Percentiles rank a stretch among this genome's conserved stretches.
phyloP scores from a whole-genome alignment of 192 early-diverging fungal species.

The Lobosporangium transversale region DNA sequence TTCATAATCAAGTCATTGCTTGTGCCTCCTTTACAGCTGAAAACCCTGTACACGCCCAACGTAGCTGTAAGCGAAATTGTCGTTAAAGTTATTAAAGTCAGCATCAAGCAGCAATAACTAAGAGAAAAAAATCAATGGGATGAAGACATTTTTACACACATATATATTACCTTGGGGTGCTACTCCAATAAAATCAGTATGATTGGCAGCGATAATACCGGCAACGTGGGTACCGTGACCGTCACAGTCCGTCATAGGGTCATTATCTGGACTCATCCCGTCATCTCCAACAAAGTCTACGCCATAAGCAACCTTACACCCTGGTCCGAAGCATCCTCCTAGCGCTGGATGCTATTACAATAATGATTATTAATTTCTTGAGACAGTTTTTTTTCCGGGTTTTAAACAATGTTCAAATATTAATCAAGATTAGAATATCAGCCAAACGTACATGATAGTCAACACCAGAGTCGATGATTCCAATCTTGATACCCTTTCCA shows the following conservation, averaged over 20 bases:
- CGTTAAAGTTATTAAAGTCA: too few species aligned
- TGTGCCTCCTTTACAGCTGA: slow-evolving; percentile 78
- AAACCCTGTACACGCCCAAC: slow-evolving; percentile 83
- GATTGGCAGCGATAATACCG: slow-evolving; percentile 81
- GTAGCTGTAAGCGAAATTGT: too few species aligned
- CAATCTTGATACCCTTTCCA: slow-evolving; percentile 59
- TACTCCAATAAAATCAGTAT: slow-evolving; percentile 74
- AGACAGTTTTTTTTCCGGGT: too few species aligned
- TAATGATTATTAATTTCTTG: too few species aligned
- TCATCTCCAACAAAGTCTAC: slow-evolving; percentile 70
- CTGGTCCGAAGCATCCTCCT: slow-evolving; percentile 72
- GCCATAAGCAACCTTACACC: slow-evolving; percentile 70
- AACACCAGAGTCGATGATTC: slow-evolving; percentile 71
- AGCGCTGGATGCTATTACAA: slow-evolving; percentile 65
- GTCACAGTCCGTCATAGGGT: slow-evolving; percentile 68
- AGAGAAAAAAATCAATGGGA: too few species aligned
- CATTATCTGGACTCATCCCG: slow-evolving; percentile 58
- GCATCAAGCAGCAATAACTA: neutral
- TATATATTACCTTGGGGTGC: slow-evolving; percentile 74
- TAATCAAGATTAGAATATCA: too few species aligned
- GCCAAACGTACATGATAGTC: slow-evolving; percentile 26
- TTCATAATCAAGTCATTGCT: slow-evolving; percentile 80
- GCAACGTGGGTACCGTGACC: slow-evolving; percentile 71
- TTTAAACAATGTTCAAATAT: too few species aligned
- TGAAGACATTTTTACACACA: too few species aligned